phyloP scores from a whole-genome alignment of 2,329 filamentous ascomycete genomes.

The Penicillium sp. region DNA sequence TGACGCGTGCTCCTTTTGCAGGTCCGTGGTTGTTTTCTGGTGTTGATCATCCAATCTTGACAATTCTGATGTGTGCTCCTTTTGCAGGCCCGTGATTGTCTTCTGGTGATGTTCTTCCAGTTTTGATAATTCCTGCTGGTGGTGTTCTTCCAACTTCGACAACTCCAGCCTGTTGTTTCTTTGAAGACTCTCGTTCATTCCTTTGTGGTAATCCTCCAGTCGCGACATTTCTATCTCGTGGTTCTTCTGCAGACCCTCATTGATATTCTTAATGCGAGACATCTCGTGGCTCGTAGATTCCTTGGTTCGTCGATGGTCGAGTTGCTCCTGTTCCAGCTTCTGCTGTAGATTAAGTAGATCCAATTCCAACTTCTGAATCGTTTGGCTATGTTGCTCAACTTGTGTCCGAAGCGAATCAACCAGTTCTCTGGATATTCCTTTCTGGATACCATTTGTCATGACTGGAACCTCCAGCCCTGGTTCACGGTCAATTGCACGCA shows the following conservation, averaged over 20 bases:
- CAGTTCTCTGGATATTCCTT: constrained; percentile 88
- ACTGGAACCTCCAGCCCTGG: constrained; percentile 83
- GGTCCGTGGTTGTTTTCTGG: not conserved
- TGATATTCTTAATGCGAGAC: constrained; percentile 59
- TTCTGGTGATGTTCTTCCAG: constrained; percentile 14
- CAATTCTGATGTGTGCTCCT: constrained; percentile 62
- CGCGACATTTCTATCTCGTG: constrained; percentile 63
- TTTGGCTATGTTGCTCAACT: constrained; percentile 66
- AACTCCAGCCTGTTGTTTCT: constrained; percentile 65
- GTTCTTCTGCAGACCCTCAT: constrained; percentile 65
- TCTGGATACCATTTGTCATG: constrained; percentile 72
- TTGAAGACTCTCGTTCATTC: constrained; percentile 64
- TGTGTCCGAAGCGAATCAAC: constrained; percentile 80
- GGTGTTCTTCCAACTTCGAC: constrained; percentile 50
- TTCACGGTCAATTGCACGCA: constrained; percentile 83
- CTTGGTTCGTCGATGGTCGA: constrained; percentile 65
- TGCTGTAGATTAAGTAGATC: constrained; percentile 54
- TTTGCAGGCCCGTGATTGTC: not conserved
- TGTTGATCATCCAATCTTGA: constrained; percentile 14
- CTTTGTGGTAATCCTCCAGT: constrained; percentile 41
- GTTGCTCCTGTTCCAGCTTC: constrained; percentile 65
- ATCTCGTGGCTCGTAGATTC: constrained; percentile 56
- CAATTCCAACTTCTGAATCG: constrained; percentile 54
- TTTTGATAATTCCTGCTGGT: constrained; percentile 32
- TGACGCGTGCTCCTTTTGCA: constrained; percentile 52